Evolutionary conservation across 331 rosid species (phyloP).

Genomic region (Rosa hybrid): DNA sequence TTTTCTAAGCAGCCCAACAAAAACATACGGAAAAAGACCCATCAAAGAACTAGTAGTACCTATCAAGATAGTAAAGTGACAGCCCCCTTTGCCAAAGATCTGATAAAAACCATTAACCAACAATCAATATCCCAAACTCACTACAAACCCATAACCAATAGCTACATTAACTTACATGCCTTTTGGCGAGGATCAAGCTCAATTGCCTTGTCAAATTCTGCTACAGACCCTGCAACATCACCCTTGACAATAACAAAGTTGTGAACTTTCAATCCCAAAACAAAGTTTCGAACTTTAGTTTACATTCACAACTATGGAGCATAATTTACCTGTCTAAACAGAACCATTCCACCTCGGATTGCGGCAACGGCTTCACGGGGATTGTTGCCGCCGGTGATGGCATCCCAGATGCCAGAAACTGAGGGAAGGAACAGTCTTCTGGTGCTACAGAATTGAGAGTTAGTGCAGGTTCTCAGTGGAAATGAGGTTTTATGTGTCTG

Average conservation of each 20-base stretch:
- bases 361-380: constrained; percentile 63
- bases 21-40: constrained; percentile 1
- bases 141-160: neutral
- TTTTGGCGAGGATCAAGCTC: constrained; percentile 87
- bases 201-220: constrained; percentile 78
- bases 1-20: constrained; percentile 10
- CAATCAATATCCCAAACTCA: constrained; percentile 12
- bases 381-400: constrained; percentile 70
- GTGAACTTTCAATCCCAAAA: neutral
- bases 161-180: constrained; percentile 66
- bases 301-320: neutral
- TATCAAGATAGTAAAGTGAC: constrained; percentile 79
- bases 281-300: neutral
- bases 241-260: constrained; percentile 44
- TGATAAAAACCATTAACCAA: constrained; percentile 40
- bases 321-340: constrained; percentile 59
- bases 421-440: constrained; percentile 71
- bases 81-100: constrained; percentile 99
- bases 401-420: constrained; percentile 84
- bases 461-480: constrained; percentile 4
- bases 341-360: constrained; percentile 79
- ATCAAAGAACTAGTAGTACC: constrained; percentile 50
- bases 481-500: constrained; percentile 26
- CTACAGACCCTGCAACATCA: constrained; percentile 71
- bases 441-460: constrained; percentile 24